Conservation (phyloP, 179 eudicot genomes). For the Pouteria campechiana region DNA sequence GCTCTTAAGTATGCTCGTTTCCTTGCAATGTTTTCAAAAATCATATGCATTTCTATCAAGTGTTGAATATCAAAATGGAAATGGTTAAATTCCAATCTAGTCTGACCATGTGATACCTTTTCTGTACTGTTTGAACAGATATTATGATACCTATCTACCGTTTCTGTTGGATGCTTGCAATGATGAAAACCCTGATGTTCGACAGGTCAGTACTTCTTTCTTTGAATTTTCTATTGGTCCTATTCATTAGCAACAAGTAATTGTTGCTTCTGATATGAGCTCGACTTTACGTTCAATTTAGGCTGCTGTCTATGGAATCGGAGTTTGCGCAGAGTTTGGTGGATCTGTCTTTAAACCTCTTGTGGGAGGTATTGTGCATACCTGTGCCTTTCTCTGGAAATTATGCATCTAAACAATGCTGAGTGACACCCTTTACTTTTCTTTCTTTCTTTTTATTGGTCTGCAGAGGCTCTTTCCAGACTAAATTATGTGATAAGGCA, state of each 20-base stretch:
- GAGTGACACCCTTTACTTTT: neutral
- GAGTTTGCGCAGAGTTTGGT: constrained; percentile 93
- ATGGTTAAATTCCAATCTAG: too few relatives aligned
- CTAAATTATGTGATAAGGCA: constrained; percentile 63
- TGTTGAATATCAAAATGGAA: too few relatives aligned
- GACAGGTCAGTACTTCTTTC: constrained; percentile 48
- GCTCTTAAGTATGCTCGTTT: constrained; percentile 58
- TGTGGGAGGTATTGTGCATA: constrained; percentile 58
- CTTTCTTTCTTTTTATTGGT: constrained; percentile 1
- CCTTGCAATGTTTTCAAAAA: too few relatives aligned
- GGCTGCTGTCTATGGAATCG: constrained; percentile 98
- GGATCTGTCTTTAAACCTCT: constrained; percentile 78
- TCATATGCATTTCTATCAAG: too few relatives aligned
- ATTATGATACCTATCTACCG: constrained; percentile 85
- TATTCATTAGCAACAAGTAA: too few relatives aligned
- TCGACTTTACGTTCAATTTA: constrained; percentile 11
- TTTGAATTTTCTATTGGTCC: neutral
- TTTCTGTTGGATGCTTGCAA: constrained; percentile 95
- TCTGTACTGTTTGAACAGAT: constrained; percentile 29
- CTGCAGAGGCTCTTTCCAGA: constrained; percentile 89
- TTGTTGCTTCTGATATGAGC: neutral
- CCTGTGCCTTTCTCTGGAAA: neutral
- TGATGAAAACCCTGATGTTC: constrained; percentile 76
- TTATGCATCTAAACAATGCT: neutral
- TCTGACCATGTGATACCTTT: too few relatives aligned